A percentile compares a stretch with the other conserved stretches of the same genome.
Evolutionary conservation across 805 yeast genomes (phyloP).

Genomic region (Yarrowia porcina): DNA sequence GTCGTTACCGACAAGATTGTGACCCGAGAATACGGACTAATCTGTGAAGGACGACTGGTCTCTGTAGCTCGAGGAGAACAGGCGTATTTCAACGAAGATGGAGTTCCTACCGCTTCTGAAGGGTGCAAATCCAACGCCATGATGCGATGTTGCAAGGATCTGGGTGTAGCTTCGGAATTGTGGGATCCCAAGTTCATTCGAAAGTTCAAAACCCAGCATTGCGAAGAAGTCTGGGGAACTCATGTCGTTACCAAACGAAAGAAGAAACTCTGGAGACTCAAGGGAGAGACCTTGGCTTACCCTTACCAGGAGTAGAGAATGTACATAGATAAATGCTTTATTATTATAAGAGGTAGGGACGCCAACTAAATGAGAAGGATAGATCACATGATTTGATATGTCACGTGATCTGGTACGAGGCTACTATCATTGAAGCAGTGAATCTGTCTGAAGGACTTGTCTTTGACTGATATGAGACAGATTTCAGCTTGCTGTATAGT

Average conservation of each 20-base stretch:
- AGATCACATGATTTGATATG: too few species aligned
- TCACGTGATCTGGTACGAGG: too few species aligned
- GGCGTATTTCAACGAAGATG: conserved; percentile 80
- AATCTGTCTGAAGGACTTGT: too few species aligned
- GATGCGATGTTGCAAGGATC: conserved; percentile 97
- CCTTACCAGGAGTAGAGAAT: conserved; percentile 54
- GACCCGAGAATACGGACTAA: conserved; percentile 85
- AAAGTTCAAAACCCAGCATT: conserved; percentile 56
- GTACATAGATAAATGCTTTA: not conserved
- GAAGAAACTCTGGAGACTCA: conserved; percentile 82
- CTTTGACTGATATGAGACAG: too few species aligned
- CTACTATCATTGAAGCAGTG: too few species aligned
- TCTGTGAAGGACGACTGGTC: conserved; percentile 84
- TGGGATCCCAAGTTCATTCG: conserved; percentile 96
- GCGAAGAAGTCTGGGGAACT: conserved; percentile 84
- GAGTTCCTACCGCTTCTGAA: conserved; percentile 92
- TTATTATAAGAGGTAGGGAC: too few species aligned
- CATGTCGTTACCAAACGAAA: conserved; percentile 76
- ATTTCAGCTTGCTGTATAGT: too few species aligned
- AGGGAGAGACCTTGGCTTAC: conserved; percentile 75
- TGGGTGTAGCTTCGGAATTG: conserved; percentile 92
- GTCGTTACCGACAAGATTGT: conserved; percentile 68
- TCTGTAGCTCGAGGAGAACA: conserved; percentile 95
- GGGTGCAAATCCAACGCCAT: conserved; percentile 96
- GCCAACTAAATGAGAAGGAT: too few species aligned